These are phyloP conservation scores for Medicago ruthenica DNA, from an alignment of 306 rosid genomes.

Conservation along the genomic window DNA sequence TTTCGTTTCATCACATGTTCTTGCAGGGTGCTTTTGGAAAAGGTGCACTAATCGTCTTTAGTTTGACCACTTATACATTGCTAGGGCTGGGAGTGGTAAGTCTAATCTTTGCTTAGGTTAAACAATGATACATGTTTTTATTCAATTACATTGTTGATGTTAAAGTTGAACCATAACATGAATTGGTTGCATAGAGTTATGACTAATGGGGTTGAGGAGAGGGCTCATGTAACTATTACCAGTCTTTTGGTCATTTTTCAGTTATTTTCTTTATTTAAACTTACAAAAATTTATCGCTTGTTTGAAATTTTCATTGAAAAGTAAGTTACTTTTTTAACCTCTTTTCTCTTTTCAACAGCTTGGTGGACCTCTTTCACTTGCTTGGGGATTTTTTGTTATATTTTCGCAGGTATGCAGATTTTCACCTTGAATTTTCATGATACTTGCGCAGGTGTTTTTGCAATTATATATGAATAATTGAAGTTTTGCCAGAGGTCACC, in stretches of 20 bases:
- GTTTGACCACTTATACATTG: conserved; percentile 80
- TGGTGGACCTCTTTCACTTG: conserved; percentile 95
- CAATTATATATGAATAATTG: conserved; percentile 1
- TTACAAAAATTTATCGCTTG: background rate
- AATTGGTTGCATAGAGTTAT: conserved; percentile 18
- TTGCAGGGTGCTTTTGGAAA: conserved; percentile 96
- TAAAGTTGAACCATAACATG: background rate
- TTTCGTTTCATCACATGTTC: conserved; percentile 35
- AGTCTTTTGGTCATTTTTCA: conserved; percentile 2
- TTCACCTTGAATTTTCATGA: conserved; percentile 4
- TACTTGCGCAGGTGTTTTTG: conserved; percentile 22
- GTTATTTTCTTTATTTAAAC: conserved; percentile 25
- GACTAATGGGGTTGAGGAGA: conserved; percentile 10
- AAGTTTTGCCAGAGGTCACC: conserved; percentile 67
- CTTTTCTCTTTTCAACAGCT: conserved; percentile 54
- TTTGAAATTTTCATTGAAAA: background rate
- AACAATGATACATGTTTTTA: background rate
- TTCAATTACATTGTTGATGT: conserved; percentile 10
- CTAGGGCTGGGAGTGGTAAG: conserved; percentile 95
- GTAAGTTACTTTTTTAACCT: background rate
- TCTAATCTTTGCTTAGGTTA: conserved; percentile 34
- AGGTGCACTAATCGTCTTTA: conserved; percentile 68
- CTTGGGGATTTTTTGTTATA: conserved; percentile 93
- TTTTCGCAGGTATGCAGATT: conserved; percentile 78
- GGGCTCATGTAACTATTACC: background rate